phyloP scores from a whole-genome alignment of 306 rosid species.

The Lablab purpureus region DNA sequence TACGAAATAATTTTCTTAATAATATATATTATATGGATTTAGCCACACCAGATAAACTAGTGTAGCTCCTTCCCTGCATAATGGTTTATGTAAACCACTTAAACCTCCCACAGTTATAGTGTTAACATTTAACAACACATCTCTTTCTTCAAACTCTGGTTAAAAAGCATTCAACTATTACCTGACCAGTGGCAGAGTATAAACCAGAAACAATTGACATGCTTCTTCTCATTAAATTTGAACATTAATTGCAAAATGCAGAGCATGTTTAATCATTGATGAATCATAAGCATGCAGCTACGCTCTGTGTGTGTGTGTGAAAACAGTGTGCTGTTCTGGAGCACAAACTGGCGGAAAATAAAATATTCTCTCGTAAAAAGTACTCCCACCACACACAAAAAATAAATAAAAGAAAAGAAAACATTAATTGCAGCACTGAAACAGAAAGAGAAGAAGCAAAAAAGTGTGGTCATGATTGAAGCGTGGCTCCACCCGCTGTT shows the following conservation, averaged over 20 bases:
- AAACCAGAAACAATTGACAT: not conserved
- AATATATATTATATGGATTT: too few species aligned
- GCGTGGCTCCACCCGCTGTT: slow-evolving; percentile 18
- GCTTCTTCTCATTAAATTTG: slow-evolving; percentile 36
- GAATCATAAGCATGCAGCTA: slow-evolving; percentile 43
- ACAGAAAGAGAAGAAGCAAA: slow-evolving; percentile 28
- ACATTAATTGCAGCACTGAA: not conserved
- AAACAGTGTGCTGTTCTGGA: slow-evolving; percentile 1
- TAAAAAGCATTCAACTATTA: too few species aligned
- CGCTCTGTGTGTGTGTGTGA: not conserved
- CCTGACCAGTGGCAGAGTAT: too few species aligned
- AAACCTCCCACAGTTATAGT: too few species aligned
- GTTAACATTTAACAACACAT: not conserved
- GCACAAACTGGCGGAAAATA: slow-evolving; percentile 13
- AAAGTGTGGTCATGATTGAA: slow-evolving; percentile 44
- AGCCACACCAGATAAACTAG: too few species aligned
- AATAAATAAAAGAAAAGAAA: not conserved
- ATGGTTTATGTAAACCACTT: too few species aligned
- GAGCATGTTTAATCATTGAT: slow-evolving; percentile 52
- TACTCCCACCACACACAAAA: not conserved
- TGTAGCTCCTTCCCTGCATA: too few species aligned
- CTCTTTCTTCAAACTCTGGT: too few species aligned
- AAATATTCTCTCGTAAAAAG: slow-evolving; percentile 24
- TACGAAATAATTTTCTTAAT: too few species aligned
- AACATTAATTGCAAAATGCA: slow-evolving; percentile 31